A percentile compares a stretch with the other conserved stretches of the same genome.
Conservation (phyloP, 257 asterid species). For the Lavandula angustifolia region DNA sequence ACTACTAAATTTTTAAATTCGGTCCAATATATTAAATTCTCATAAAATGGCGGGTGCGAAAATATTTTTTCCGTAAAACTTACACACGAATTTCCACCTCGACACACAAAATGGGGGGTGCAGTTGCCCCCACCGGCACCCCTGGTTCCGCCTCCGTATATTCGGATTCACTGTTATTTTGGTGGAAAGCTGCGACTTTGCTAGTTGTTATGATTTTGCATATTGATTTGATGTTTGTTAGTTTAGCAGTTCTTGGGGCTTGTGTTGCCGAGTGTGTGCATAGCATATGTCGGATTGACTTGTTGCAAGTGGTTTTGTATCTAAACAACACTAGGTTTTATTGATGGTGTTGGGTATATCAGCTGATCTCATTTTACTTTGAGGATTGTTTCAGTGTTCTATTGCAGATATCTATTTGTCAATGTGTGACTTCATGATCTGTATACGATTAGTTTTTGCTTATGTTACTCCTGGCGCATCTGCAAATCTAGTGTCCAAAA, state of each 20-base stretch:
- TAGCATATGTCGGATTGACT: neutral
- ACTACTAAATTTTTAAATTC: too few relatives aligned
- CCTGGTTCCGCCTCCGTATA: too few relatives aligned
- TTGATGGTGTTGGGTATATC: too few relatives aligned
- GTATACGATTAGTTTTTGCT: neutral
- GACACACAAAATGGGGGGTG: too few relatives aligned
- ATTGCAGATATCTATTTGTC: neutral
- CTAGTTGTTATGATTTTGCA: neutral
- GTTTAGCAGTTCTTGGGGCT: neutral
- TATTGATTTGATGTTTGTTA: neutral
- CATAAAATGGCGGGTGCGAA: too few relatives aligned
- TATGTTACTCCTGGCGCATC: neutral
- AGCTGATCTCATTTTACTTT: neutral
- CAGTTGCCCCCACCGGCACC: too few relatives aligned
- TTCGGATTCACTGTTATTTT: too few relatives aligned
- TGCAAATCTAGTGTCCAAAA: neutral
- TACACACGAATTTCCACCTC: too few relatives aligned
- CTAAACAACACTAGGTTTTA: too few relatives aligned
- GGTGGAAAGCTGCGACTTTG: neutral
- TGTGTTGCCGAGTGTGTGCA: neutral
- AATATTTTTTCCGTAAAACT: too few relatives aligned
- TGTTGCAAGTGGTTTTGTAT: neutral
- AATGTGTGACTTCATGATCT: neutral
- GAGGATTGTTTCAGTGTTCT: neutral
- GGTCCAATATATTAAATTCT: too few relatives aligned